Base-by-base conservation (phyloP, 2,329 filamentous ascomycete genomes). In the Ascochyta lentis region DNA sequence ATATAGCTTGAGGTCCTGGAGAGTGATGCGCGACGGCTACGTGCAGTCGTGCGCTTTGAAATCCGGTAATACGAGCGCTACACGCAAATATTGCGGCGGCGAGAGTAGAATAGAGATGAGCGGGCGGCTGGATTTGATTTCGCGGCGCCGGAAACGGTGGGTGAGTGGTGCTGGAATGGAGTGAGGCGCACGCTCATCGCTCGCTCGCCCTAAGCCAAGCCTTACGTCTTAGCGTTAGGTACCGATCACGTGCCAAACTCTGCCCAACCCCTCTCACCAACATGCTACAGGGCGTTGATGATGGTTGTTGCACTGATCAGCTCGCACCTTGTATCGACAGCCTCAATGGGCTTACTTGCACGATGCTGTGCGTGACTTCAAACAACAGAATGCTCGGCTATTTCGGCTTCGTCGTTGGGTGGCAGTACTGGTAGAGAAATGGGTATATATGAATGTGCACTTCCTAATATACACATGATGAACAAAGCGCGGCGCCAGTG, bases 61-160 rank as follows among this genome's bases (percentile, higher is more conserved):
- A 45, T 45, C 47, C 47, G 42, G 53, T 39, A 48, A 54, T 24
- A 43, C 31, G 44, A 56, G 55, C 56, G 59, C 63, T 53, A 59
- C 46, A 44, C 56, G 54, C 59, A 47, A 46, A 54, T 58, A 29
- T 54, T 49, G 56, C 63, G 55, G 55, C 45, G 58, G 56, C 44
- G 52, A 31, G 47, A 48, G 45, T 49, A 48, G 39, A 57, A 60
- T 65, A 60, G 57, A 61, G 59, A 68, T 66, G 65, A 60, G 45
- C 53, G 55, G 55, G 52, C 51, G 54, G 53, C 39, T 49, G 59
- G 37, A 15, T 45, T 44, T 58, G 63, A 66, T 65, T 58, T 60
- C 55, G 41, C 52, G 43, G 59, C 57, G 58, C 64, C 56, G 52
- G 58, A 58, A 53, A 49, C 58, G 63, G 54, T 65, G 59, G 61